Conservation (phyloP, 139 green algal species). For the Volvox reticuliferus region DNA sequence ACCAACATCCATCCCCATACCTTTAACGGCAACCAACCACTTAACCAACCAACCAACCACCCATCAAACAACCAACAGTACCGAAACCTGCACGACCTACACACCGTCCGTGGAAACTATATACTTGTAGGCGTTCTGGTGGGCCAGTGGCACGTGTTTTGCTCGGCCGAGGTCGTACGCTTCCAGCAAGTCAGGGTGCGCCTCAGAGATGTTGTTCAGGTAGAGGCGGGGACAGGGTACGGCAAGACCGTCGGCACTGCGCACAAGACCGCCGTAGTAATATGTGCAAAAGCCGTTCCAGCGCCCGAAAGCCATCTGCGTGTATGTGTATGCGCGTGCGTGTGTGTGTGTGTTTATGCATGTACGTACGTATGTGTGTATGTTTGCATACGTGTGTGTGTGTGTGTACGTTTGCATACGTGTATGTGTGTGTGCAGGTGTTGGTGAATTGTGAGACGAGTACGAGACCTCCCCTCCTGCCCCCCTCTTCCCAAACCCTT, state of each 20-base stretch:
- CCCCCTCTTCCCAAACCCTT: neutral
- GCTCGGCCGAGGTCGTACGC: slow-evolving; percentile 7
- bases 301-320: slow-evolving; percentile 31
- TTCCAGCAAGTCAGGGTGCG: slow-evolving; percentile 16
- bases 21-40: too few species aligned
- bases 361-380: neutral
- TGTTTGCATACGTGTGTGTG: neutral
- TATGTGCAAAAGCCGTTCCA: slow-evolving; percentile 47
- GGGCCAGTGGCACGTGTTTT: slow-evolving; percentile 28
- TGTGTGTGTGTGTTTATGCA: neutral
- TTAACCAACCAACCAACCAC: neutral
- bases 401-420: neutral
- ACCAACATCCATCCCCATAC: too few species aligned
- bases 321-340: neutral
- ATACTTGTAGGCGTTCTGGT: slow-evolving; percentile 38
- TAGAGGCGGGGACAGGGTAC: slow-evolving; percentile 34
- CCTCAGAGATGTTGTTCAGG: slow-evolving; percentile 24
- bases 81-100: neutral
- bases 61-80: too few species aligned
- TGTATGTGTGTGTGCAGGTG: neutral
- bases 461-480: neutral
- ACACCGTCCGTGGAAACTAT: slow-evolving; percentile 38
- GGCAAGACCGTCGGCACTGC: neutral
- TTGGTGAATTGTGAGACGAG: neutral
- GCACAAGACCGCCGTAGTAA: slow-evolving; percentile 9